Conservation (phyloP, 2,329 filamentous ascomycete species). For the Alternaria infectoria region DNA sequence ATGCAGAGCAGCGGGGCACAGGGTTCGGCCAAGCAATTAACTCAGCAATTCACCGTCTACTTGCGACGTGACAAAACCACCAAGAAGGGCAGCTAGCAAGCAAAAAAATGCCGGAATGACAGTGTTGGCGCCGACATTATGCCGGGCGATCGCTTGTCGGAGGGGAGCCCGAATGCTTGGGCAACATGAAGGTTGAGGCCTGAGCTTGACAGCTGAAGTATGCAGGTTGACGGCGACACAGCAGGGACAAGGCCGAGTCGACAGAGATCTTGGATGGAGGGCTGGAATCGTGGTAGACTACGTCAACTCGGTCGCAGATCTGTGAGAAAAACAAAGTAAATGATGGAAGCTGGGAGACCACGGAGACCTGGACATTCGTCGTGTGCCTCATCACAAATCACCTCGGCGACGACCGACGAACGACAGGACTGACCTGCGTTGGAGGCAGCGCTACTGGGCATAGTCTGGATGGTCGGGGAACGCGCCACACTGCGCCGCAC, state of each 20-base stretch:
- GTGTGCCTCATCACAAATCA: slow-evolving; percentile 1
- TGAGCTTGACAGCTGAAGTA: background rate
- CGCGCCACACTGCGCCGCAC: background rate
- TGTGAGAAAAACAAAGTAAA: background rate
- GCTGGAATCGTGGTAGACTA: background rate
- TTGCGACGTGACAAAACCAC: background rate
- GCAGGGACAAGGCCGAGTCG: background rate
- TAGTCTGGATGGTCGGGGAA: background rate
- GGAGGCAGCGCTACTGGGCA: background rate
- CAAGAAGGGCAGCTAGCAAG: background rate
- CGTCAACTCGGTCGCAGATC: background rate
- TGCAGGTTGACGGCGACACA: background rate
- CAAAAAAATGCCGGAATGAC: background rate
- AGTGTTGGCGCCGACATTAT: background rate
- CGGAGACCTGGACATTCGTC: background rate
- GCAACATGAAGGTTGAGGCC: background rate
- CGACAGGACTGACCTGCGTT: background rate
- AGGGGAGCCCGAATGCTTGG: slow-evolving; percentile 1
- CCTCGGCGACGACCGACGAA: background rate
- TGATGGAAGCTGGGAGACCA: background rate
- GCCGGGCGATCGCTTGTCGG: slow-evolving; percentile 3
- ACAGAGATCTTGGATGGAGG: background rate
- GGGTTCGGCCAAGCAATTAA: background rate
- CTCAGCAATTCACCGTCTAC: background rate
- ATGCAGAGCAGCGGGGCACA: background rate